Base-by-base conservation (phyloP, 495 filamentous ascomycete species). In the Bombardia bombarda region DNA sequence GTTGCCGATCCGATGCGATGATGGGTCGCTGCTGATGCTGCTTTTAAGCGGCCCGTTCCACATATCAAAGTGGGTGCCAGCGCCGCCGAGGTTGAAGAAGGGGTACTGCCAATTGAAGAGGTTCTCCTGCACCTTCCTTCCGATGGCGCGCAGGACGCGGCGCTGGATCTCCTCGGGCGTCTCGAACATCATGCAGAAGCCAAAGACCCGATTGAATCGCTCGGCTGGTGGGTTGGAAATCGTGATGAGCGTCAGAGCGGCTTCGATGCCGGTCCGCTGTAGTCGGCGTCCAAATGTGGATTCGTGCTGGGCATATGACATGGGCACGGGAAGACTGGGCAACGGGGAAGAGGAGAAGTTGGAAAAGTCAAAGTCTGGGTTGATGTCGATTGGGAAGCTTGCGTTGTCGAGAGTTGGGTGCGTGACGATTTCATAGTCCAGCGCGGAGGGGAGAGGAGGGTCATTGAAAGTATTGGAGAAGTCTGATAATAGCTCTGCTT, bases 251-350 rank as follows among this genome's bases (percentile, higher is more conserved):
- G 63, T 58, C 43, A 78, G 73, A 5, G 72, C 83, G 31, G 68
- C 62, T 60, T 94, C 87, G 12, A 82, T 51, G 6, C 77, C 69
- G 40, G 72, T 73, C 8, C 87, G 73, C 17, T 87, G 83, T 19
- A 92, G 67, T 10, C 79, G 70, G 0, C 86, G 77, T 14, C 79
- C 78, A 47, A 93, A 86, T n/a, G 74, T 74, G 12, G 67, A 65
- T 61, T 92, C 87, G 19, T 79, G 70, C 32, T 78, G 67, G 24
- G 71, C 63, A 50, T 76, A 76, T 0, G 70, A 70, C 3, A 40
- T 54, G 1, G 73, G 72, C 1, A 55, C 42, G 1, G 67, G 58
- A 1, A 71, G 64, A 4, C 56, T 44, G 13, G 30, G 41, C 35
- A 40, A 64, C 31, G 53, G 47, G 31, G 47, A 35, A 4, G 37